A percentile compares a stretch with the other conserved stretches of the same genome.
These are phyloP conservation scores for Fusarium sp. DNA, from an alignment of 2,329 filamentous ascomycete genomes.

Conservation along the genomic window DNA sequence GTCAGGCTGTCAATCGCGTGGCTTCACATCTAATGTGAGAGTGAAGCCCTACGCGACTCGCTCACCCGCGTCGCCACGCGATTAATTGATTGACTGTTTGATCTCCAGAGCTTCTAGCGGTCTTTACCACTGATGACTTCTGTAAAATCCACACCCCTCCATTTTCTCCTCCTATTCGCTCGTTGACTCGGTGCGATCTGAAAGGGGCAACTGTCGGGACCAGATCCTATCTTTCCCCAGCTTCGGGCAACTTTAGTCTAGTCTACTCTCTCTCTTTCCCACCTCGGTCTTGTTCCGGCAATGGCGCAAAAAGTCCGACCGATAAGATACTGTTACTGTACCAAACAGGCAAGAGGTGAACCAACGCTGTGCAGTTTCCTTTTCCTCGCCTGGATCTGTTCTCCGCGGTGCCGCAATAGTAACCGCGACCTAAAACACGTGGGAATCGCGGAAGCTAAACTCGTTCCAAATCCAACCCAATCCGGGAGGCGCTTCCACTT, in stretches of 20 bases:
- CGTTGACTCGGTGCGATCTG: not conserved
- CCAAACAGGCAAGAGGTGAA: slow-evolving; percentile 3
- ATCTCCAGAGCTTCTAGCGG: not conserved
- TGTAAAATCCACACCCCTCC: slow-evolving; percentile 17
- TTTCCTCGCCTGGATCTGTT: not conserved
- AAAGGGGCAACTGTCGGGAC: slow-evolving; percentile 11
- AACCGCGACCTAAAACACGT: slow-evolving; percentile 31
- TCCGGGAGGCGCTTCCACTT: slow-evolving; percentile 8
- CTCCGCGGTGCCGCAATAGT: slow-evolving; percentile 27
- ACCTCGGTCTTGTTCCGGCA: slow-evolving; percentile 20
- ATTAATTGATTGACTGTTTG: not conserved
- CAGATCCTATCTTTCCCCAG: slow-evolving; percentile 14
- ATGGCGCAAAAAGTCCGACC: slow-evolving; percentile 5
- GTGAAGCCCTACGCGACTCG: slow-evolving; percentile 28
- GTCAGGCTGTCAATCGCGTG: slow-evolving; percentile 41
- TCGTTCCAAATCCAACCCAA: not conserved
- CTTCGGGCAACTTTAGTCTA: slow-evolving; percentile 21
- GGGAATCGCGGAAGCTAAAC: slow-evolving; percentile 35
- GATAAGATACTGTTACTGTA: not conserved
- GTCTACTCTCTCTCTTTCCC: not conserved
- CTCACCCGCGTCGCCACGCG: slow-evolving; percentile 14
- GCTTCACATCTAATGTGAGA: not conserved
- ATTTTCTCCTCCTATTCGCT: slow-evolving; percentile 3
- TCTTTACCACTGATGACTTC: not conserved
- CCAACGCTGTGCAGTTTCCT: not conserved